Evolutionary conservation across 371 early-diverging fungal species (phyloP).

Genomic region (Mucor mucedo): DNA sequence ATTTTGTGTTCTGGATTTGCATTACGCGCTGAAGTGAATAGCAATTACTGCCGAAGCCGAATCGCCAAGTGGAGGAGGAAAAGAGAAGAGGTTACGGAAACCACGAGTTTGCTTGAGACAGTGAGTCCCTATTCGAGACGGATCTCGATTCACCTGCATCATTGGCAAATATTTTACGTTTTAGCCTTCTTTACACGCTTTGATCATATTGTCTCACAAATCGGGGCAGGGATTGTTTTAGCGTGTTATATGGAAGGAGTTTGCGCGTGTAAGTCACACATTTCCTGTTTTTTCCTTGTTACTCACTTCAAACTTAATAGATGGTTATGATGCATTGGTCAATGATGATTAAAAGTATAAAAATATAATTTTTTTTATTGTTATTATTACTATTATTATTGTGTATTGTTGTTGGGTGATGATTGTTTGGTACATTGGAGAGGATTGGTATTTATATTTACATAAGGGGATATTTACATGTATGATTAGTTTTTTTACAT

Average conservation of each 20-base stretch:
- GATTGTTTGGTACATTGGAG: neutral
- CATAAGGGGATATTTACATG: conserved; percentile 5
- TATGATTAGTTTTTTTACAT: conserved; percentile 3
- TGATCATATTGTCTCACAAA: conserved; percentile 68
- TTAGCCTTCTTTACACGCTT: conserved; percentile 84
- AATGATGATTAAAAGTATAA: conserved; percentile 30
- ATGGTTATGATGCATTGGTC: conserved; percentile 43
- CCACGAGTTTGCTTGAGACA: neutral
- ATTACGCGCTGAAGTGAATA: conserved; percentile 47
- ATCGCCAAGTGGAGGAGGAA: neutral
- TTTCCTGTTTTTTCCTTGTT: neutral
- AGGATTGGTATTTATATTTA: conserved; percentile 6
- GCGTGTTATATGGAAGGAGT: conserved; percentile 82
- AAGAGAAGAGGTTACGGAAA: neutral
- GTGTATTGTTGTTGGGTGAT: neutral
- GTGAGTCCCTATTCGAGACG: conserved; percentile 16
- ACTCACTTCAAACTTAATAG: conserved; percentile 14
- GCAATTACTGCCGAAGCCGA: conserved; percentile 34
- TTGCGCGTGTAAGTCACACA: conserved; percentile 44
- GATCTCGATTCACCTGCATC: conserved; percentile 71
- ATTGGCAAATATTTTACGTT: conserved; percentile 86
- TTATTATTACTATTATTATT: neutral
- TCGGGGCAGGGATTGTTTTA: conserved; percentile 73
- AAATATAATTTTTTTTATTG: conserved; percentile 1
- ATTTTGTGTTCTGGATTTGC: conserved; percentile 45